A percentile compares a stretch with the other conserved stretches of the same genome.
These are phyloP conservation scores for Planoprotostelium fungivorum DNA, from an alignment of 78 protist genomes.

Conservation along the genomic window DNA sequence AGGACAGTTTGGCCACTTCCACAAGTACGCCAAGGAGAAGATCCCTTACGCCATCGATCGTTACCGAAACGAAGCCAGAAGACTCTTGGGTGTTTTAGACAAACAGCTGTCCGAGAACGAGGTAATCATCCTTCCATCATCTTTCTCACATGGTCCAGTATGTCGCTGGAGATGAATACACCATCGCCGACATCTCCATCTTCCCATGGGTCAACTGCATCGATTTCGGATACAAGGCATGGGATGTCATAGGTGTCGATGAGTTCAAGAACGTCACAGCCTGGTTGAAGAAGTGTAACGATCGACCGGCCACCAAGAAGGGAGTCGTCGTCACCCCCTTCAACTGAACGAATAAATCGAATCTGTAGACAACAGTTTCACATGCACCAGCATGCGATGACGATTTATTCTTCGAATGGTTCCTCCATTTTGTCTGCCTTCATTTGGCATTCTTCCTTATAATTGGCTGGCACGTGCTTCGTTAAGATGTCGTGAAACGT, in stretches of 20 bases:
- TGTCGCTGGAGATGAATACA: slow-evolving; percentile 19
- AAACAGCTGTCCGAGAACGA: slow-evolving; percentile 24
- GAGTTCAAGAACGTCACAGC: background rate
- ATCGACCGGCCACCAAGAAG: background rate
- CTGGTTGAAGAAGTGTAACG: background rate
- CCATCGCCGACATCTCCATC: slow-evolving; percentile 9
- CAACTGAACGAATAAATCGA: background rate
- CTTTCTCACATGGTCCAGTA: background rate
- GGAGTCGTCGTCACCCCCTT: background rate
- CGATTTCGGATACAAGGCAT: background rate
- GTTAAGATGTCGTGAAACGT: background rate
- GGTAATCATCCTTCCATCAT: background rate
- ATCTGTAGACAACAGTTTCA: too few relatives aligned
- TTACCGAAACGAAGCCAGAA: slow-evolving; percentile 64
- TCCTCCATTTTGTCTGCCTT: too few relatives aligned
- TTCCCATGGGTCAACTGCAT: slow-evolving; percentile 14
- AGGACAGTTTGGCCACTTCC: slow-evolving; percentile 72
- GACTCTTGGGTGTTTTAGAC: slow-evolving; percentile 67
- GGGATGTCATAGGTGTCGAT: background rate
- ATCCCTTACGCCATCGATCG: slow-evolving; percentile 52
- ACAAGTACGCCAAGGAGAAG: slow-evolving; percentile 47
- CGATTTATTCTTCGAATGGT: too few relatives aligned
- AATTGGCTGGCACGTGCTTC: background rate
- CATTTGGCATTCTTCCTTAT: background rate
- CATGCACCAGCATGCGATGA: too few relatives aligned